A percentile compares a stretch with the other conserved stretches of the same genome.
phyloP scores from a whole-genome alignment of 768 basidiomycete species.

The Suillus brevipes region DNA sequence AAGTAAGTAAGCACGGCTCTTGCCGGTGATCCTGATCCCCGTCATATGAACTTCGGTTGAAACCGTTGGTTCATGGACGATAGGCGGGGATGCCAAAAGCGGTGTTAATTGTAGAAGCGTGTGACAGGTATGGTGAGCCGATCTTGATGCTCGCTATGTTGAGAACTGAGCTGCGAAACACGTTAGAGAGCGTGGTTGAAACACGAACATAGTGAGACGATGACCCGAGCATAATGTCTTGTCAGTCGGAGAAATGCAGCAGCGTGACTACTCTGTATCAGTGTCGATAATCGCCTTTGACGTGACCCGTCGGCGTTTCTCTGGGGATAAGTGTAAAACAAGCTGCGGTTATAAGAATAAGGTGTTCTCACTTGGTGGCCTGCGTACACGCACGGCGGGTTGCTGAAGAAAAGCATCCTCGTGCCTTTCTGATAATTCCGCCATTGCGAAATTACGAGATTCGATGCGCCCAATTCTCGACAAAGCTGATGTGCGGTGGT shows the following conservation, averaged over 20 bases:
- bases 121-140: neutral
- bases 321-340: neutral
- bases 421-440: neutral
- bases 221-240: neutral
- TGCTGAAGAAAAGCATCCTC: constrained; percentile 7
- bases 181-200: neutral
- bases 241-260: neutral
- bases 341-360: neutral
- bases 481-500: neutral
- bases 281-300: neutral
- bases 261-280: constrained; percentile 4
- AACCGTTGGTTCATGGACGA: neutral
- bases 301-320: constrained; percentile 2
- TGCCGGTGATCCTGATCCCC: constrained; percentile 1
- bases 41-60: neutral
- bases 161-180: neutral
- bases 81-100: neutral
- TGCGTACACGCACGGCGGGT: constrained; percentile 7
- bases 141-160: neutral
- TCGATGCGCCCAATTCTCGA: constrained; percentile 1
- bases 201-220: neutral
- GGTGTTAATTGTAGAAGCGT: constrained; percentile 1
- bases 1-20: neutral
- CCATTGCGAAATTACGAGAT: neutral
- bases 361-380: constrained; percentile 7